Base-by-base conservation (phyloP, 2,329 filamentous ascomycete genomes). In the Cordyceps cicadae region DNA sequence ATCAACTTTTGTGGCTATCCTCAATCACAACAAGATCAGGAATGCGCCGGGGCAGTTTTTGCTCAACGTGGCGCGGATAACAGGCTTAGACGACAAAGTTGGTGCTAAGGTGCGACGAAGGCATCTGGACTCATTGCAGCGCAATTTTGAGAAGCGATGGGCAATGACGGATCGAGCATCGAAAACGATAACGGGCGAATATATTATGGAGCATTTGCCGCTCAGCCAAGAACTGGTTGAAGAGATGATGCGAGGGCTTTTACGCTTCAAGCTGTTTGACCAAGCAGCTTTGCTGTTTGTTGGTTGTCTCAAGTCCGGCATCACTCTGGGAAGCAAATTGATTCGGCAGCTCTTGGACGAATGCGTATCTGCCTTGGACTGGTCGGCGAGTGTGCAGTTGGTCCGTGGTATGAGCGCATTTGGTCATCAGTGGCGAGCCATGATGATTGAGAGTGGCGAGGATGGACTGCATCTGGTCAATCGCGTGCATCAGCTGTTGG, bases 21-120 rank as follows among this genome's bases (percentile, higher is more conserved):
- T 85, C 21, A 76, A 79, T 51, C 81, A 84, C 64, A 81, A 80
- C 66, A 77, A 74, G 43, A 68, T 67, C 6, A 73, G 71, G 7
- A 69, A 72, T 2, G 75, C 81, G 48, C 64, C 76, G 1, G 66
- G 74, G 6, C 71, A 72, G 12, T 79, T 83, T 60, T 72, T 79
- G 39, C 70, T 72, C n/a, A 66, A 77, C 0, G 66, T 83, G 45
- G 71, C 74, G 17, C 76, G 78, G 46, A 71, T 84, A 62, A 73
- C 77, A 19, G 81, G 77, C 1, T 62, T 72, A 3, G 76, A 81
- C 56, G 34, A 64, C 2, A 69, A 68, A 41, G 69, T 67, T 3
- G 79, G 78, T 15, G 68, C 75, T 55, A 75, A 76, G 50, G 52
- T 79, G 6, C 68, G 71, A 24, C 70, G 75, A 62, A 72, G 72